Conservation (phyloP, 306 rosid genomes). For the Ormosia emarginata region DNA sequence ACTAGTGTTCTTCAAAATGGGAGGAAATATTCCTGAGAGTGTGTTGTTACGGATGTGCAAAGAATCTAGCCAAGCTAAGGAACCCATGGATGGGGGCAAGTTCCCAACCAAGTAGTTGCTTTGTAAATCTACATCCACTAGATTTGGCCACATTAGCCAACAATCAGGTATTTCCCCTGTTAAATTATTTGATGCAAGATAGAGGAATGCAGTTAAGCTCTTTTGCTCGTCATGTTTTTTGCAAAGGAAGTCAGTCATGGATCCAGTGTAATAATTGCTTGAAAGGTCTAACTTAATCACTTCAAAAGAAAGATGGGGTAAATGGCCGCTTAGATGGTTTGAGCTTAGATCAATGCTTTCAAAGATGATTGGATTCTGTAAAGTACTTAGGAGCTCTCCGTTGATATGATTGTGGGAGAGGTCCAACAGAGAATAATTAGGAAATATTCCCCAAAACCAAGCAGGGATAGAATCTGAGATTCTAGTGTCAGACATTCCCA, state of each 20-base stretch:
- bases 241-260: conserved; percentile 4
- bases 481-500: background rate
- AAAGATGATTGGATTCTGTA: fast-evolving
- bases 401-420: background rate
- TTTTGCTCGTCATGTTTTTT: background rate
- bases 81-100: background rate
- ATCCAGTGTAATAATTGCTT: background rate
- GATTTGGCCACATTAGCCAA: background rate
- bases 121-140: background rate
- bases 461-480: background rate
- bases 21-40: background rate
- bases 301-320: background rate
- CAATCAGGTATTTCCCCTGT: background rate
- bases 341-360: background rate
- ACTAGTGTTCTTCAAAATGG: background rate
- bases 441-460: background rate
- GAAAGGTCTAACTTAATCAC: background rate
- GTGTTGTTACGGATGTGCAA: background rate
- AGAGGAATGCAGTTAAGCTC: fast-evolving
- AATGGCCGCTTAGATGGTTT: background rate
- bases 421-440: fast-evolving
- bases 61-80: background rate
- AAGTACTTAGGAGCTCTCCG: background rate
- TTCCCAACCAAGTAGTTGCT: background rate
- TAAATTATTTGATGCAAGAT: background rate